Percentiles rank a stretch among this genome's conserved stretches.
Evolutionary conservation across 345 rosid genomes (phyloP).

Genomic region (Acer yangbiense): DNA sequence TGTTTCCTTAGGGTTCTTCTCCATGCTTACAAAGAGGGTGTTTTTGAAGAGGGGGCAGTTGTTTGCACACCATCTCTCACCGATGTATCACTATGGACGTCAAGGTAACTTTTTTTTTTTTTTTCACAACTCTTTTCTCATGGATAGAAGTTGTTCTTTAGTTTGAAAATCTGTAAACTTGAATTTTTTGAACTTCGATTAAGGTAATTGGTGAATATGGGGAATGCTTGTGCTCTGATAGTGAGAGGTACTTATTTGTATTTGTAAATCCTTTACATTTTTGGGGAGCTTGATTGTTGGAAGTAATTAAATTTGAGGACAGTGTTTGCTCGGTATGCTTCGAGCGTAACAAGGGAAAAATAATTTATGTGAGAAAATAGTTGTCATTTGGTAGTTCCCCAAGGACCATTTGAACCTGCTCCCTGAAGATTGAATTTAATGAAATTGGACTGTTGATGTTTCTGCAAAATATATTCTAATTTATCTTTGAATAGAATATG

Average conservation of each 20-base stretch:
- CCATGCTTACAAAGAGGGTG: conserved; percentile 71
- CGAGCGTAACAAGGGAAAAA: neutral
- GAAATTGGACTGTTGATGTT: neutral
- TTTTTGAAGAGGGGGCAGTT: conserved; percentile 82
- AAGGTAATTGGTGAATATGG: neutral
- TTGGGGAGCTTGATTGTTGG: neutral
- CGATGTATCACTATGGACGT: conserved; percentile 57
- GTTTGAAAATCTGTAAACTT: neutral
- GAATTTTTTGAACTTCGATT: neutral
- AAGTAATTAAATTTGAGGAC: neutral
- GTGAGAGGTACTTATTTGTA: neutral
- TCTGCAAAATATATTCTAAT: neutral
- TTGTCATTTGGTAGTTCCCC: neutral
- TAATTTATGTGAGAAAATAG: neutral
- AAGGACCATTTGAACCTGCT: neutral
- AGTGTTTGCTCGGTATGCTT: neutral
- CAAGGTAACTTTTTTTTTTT: conserved; percentile 44
- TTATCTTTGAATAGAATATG: too few relatives aligned
- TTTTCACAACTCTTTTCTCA: neutral
- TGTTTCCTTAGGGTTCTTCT: conserved; percentile 79
- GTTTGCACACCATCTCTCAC: conserved; percentile 59
- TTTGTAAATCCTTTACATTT: neutral
- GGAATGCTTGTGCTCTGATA: neutral
- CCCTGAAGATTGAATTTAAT: neutral
- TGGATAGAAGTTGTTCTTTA: neutral